These are phyloP conservation scores for Alternaria dauci DNA, from an alignment of 2,329 filamentous ascomycete genomes.

Conservation along the genomic window DNA sequence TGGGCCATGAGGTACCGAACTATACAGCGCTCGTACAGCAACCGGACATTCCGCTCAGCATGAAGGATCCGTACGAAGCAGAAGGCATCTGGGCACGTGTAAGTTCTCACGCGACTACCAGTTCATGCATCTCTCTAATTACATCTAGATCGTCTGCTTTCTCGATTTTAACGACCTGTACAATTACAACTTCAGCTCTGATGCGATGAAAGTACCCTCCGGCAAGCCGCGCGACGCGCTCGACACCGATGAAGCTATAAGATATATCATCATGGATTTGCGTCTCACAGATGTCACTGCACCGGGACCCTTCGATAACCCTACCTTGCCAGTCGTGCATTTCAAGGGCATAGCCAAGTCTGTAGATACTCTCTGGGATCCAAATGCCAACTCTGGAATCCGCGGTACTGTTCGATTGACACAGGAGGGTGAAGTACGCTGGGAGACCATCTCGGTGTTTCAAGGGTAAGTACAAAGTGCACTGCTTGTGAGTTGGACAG, in stretches of 20 bases:
- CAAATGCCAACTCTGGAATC: constrained; percentile 72
- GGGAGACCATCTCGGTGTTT: constrained; percentile 74
- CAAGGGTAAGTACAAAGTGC: constrained; percentile 51
- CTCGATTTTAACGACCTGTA: constrained; percentile 67
- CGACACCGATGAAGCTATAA: constrained; percentile 70
- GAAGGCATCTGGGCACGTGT: constrained; percentile 74
- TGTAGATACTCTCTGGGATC: constrained; percentile 71
- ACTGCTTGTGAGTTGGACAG: neutral
- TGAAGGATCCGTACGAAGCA: constrained; percentile 68
- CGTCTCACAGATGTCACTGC: constrained; percentile 67
- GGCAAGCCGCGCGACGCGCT: constrained; percentile 61
- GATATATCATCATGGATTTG: constrained; percentile 74
- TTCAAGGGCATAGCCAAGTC: constrained; percentile 70
- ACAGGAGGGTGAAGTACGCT: constrained; percentile 74
- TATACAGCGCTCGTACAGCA: constrained; percentile 29
- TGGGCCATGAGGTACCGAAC: constrained; percentile 15
- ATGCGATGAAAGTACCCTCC: constrained; percentile 48
- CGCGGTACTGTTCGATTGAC: constrained; percentile 72
- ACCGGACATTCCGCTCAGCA: constrained; percentile 58
- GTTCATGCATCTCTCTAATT: constrained; percentile 19
- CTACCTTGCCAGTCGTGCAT: constrained; percentile 70
- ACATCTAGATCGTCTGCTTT: constrained; percentile 55
- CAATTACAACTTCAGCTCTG: constrained; percentile 71
- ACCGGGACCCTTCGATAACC: constrained; percentile 66
- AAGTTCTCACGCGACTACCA: constrained; percentile 22